A percentile compares a stretch with the other conserved stretches of the same genome.
Conservation (phyloP, 2,329 filamentous ascomycete genomes). For the Aspergillus nomiae region DNA sequence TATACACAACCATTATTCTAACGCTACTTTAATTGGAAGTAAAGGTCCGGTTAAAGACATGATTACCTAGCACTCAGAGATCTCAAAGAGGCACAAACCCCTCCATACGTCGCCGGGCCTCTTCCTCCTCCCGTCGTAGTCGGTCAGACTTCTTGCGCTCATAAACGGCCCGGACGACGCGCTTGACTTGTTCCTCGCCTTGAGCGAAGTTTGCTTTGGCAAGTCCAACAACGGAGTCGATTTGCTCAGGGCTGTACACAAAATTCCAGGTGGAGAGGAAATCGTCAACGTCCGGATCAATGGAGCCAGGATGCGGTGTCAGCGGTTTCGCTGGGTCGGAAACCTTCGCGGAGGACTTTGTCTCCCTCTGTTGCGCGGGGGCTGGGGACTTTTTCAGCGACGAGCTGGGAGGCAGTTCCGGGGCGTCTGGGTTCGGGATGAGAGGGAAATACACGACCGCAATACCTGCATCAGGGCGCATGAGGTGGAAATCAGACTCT, state of each 20-base stretch:
- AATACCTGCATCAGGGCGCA: slow-evolving; percentile 78
- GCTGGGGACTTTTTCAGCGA: slow-evolving; percentile 26
- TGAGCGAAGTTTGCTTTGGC: slow-evolving; percentile 86
- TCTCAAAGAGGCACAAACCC: slow-evolving; percentile 34
- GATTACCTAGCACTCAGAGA: not conserved
- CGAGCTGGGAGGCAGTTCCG: slow-evolving; percentile 27
- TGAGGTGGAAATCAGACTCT: slow-evolving; percentile 68
- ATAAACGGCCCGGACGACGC: slow-evolving; percentile 84
- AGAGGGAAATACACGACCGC: slow-evolving; percentile 90
- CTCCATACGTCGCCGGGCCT: slow-evolving; percentile 29
- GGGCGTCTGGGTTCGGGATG: slow-evolving; percentile 67
- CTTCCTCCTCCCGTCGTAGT: slow-evolving; percentile 31
- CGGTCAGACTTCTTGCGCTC: slow-evolving; percentile 76
- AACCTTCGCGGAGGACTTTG: slow-evolving; percentile 15
- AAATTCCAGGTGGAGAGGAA: slow-evolving; percentile 99
- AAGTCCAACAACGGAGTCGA: slow-evolving; percentile 80
- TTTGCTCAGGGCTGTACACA: slow-evolving; percentile 86
- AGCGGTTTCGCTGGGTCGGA: slow-evolving; percentile 25
- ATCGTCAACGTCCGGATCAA: slow-evolving; percentile 81
- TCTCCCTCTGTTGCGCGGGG: slow-evolving; percentile 25
- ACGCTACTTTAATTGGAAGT: not conserved
- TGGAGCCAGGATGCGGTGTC: slow-evolving; percentile 59
- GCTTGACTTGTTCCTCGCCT: slow-evolving; percentile 74
- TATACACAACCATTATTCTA: not conserved
- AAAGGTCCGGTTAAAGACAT: not conserved